These are phyloP conservation scores for Cercospora canescens DNA, from an alignment of 2,329 filamentous ascomycete genomes.

Conservation along the genomic window DNA sequence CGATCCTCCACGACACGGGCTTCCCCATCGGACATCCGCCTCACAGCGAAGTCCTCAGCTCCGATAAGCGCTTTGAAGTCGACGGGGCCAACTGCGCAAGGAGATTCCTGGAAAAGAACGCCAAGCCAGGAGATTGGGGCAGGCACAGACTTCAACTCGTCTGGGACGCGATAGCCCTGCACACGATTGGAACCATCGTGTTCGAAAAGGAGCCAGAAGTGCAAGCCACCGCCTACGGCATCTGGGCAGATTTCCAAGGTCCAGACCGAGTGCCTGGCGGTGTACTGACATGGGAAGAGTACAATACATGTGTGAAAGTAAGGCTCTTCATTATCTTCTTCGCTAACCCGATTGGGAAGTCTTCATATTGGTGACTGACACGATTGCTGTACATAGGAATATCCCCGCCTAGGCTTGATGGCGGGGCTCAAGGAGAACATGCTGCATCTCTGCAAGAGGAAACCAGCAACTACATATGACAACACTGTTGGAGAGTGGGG, in stretches of 20 bases:
- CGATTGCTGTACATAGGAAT: slow-evolving; percentile 19
- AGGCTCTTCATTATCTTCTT: background rate
- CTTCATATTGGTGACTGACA: background rate
- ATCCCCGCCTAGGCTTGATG: slow-evolving; percentile 39
- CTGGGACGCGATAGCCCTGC: slow-evolving; percentile 53
- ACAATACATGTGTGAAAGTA: slow-evolving; percentile 21
- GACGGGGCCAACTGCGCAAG: slow-evolving; percentile 50
- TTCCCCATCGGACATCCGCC: slow-evolving; percentile 43
- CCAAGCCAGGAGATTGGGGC: slow-evolving; percentile 38
- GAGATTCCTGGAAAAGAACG: slow-evolving; percentile 38
- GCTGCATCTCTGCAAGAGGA: slow-evolving; percentile 43
- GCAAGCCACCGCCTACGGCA: slow-evolving; percentile 29
- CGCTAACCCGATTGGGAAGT: background rate
- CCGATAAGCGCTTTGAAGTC: slow-evolving; percentile 53
- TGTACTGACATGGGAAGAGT: slow-evolving; percentile 24
- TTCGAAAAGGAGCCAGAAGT: slow-evolving; percentile 48
- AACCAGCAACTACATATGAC: slow-evolving; percentile 43
- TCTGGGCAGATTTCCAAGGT: slow-evolving; percentile 27
- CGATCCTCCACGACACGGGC: slow-evolving; percentile 40
- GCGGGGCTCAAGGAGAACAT: slow-evolving; percentile 40
- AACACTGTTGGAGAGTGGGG: slow-evolving; percentile 40
- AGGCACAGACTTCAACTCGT: slow-evolving; percentile 46
- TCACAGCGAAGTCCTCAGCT: slow-evolving; percentile 42
- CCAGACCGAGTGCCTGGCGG: slow-evolving; percentile 24
- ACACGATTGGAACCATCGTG: slow-evolving; percentile 42